Conservation (phyloP, 352 stramenopile species). For the Globisporangium perplexum region DNA sequence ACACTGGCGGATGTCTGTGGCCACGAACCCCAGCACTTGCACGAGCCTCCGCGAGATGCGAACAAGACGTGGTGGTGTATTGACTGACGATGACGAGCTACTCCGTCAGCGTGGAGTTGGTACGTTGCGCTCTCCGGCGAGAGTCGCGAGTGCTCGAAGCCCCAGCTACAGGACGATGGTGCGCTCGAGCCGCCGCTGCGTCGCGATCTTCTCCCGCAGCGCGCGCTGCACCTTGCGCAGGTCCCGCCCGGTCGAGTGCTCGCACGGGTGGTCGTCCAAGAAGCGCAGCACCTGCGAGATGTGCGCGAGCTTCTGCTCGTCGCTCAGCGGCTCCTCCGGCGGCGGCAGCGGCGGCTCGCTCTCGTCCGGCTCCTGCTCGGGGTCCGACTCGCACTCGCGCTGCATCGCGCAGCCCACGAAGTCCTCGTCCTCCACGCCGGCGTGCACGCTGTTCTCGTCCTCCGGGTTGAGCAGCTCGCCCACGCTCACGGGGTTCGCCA, state of each 20-base stretch:
- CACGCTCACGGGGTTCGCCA: conserved; percentile 1
- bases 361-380: neutral
- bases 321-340: conserved; percentile 1
- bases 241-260: conserved; percentile 3
- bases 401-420: conserved; percentile 11
- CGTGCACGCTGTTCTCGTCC: conserved; percentile 11
- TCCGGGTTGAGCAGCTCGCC: conserved; percentile 4
- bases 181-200: neutral
- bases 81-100: no score
- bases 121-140: no score
- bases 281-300: conserved; percentile 8
- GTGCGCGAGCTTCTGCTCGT: conserved; percentile 10
- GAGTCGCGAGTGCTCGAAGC: no score
- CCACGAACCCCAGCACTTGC: no score
- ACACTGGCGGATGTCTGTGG: no score
- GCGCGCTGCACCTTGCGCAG: conserved; percentile 11
- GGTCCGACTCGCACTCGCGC: conserved; percentile 5
- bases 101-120: no score
- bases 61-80: no score
- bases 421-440: conserved; percentile 8
- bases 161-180: neutral
- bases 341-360: neutral
- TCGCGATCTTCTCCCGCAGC: conserved; percentile 6
- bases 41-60: no score
- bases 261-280: conserved; percentile 5